These are phyloP conservation scores for Odontarrhena argentea DNA, from an alignment of 345 rosid genomes.

Conservation along the genomic window DNA sequence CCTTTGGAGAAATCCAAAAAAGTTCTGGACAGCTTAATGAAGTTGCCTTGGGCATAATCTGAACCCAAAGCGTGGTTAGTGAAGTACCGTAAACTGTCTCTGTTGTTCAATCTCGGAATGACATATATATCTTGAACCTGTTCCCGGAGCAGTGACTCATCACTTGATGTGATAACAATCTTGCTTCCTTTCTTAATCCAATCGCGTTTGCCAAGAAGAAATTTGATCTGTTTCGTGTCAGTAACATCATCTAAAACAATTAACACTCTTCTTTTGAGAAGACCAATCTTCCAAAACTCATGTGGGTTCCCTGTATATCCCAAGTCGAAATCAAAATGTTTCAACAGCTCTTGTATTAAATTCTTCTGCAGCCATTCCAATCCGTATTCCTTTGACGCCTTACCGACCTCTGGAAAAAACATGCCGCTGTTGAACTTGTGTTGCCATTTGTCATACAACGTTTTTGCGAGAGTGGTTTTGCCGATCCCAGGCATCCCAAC, in stretches of 20 bases:
- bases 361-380: background rate
- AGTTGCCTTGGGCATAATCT: constrained; percentile 2
- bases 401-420: background rate
- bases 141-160: constrained; percentile 20
- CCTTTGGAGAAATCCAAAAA: constrained; percentile 35
- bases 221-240: background rate
- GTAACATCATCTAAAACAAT: constrained; percentile 15
- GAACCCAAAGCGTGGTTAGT: constrained; percentile 9
- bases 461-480: background rate
- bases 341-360: constrained; percentile 2
- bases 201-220: background rate
- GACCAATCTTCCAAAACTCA: constrained; percentile 2
- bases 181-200: constrained; percentile 30
- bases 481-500: constrained; percentile 31
- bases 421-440: background rate
- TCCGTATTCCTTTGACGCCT: background rate
- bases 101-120: background rate
- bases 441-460: background rate
- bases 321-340: background rate
- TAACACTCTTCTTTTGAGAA: background rate
- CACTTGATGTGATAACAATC: constrained; percentile 25
- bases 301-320: background rate
- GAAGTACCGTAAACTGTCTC: constrained; percentile 27
- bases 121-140: background rate
- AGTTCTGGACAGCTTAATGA: background rate